Percentiles rank a stretch among this genome's conserved stretches.
phyloP scores from a whole-genome alignment of 345 rosid species.

The Raphanus raphanistrum region DNA sequence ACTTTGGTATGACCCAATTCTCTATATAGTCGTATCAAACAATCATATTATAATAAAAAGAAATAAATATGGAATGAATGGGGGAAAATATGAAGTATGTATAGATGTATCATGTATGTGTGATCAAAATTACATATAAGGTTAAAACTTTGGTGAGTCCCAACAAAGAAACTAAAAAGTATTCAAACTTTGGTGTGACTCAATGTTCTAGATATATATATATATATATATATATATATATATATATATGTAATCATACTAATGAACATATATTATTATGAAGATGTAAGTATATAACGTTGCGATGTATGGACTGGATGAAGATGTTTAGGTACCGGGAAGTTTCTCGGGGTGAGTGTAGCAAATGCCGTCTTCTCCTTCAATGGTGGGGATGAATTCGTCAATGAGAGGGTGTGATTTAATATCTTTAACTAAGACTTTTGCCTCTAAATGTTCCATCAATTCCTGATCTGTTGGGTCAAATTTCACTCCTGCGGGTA shows the following conservation, averaged over 20 bases:
- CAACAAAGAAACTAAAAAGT: not conserved
- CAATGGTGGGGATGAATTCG: slow-evolving; percentile 97
- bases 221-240: too few species aligned
- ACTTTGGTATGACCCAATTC: slow-evolving; percentile 29
- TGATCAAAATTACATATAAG: not conserved
- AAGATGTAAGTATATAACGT: not conserved
- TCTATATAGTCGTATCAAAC: not conserved
- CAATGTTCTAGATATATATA: not conserved
- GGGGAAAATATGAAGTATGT: not conserved
- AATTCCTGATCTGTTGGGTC: slow-evolving; percentile 99
- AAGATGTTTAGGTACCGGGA: slow-evolving; percentile 60
- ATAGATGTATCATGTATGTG: not conserved
- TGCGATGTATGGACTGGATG: slow-evolving; percentile 5
- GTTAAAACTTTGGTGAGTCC: slow-evolving; percentile 32
- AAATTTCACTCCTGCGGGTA: slow-evolving; percentile 99
- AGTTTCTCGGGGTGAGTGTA: slow-evolving; percentile 99
- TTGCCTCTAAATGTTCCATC: slow-evolving; percentile 95
- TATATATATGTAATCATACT: not conserved
- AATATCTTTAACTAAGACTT: slow-evolving; percentile 80
- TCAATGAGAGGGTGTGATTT: slow-evolving; percentile 97
- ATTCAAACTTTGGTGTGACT: slow-evolving; percentile 21
- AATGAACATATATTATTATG: slow-evolving; percentile 1
- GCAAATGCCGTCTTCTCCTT: slow-evolving; percentile 99
- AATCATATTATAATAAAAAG: slow-evolving; percentile 9
- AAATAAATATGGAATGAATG: not conserved